phyloP scores from a whole-genome alignment of 179 eudicot genomes.

The Carnegiea gigantea region DNA sequence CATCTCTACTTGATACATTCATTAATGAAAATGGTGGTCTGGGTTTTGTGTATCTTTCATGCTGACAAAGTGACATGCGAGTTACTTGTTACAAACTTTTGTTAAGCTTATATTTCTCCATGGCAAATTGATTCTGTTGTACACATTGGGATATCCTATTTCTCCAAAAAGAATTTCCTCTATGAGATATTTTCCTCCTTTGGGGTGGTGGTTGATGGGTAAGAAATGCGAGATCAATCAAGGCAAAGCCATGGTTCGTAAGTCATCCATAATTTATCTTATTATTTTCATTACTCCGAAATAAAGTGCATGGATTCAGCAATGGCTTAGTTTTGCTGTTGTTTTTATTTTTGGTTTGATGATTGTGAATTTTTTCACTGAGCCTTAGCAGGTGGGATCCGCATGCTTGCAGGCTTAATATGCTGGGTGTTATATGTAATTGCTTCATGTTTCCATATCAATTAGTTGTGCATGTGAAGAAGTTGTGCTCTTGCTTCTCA shows the following conservation, averaged over 20 bases:
- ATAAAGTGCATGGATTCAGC: constrained; percentile 39
- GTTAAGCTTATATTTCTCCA: background rate
- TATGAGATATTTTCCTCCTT: constrained; percentile 75
- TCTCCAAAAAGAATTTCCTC: background rate
- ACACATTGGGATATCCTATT: constrained; percentile 4
- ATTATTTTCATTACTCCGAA: background rate
- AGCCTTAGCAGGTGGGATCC: background rate
- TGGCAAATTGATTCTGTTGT: background rate
- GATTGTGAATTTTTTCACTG: background rate
- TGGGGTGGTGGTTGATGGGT: constrained; percentile 86
- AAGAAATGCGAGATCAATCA: constrained; percentile 70
- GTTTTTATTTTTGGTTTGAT: background rate
- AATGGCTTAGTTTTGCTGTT: constrained; percentile 3
- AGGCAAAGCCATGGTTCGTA: constrained; percentile 89
- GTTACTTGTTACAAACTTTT: background rate
- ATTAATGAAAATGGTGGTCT: background rate
- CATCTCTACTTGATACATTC: background rate
- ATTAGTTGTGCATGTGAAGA: background rate
- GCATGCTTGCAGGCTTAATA: background rate
- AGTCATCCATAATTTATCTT: constrained; percentile 7
- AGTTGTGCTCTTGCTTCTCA: background rate
- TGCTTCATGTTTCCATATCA: background rate
- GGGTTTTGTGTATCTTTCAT: background rate
- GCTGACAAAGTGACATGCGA: background rate
- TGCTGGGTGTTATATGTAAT: too few relatives aligned